These are phyloP conservation scores for Lantana camara DNA, from an alignment of 257 asterid genomes.

Conservation along the genomic window DNA sequence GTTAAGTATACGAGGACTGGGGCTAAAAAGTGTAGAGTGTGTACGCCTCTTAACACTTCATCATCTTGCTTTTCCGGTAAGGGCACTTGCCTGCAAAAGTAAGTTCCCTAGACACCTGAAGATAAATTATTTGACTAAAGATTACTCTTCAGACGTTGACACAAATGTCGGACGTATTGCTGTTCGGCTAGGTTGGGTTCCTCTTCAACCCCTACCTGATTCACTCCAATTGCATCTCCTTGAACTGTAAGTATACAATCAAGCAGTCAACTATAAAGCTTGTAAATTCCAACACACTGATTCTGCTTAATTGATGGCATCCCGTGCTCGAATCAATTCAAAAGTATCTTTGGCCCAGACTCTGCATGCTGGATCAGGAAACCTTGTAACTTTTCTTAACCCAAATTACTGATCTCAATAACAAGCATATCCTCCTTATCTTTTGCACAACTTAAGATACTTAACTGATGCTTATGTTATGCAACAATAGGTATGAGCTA, in stretches of 20 bases:
- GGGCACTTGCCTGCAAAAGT: slow-evolving; percentile 30
- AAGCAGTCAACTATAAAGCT: slow-evolving; percentile 15
- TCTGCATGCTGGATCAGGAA: slow-evolving; percentile 82
- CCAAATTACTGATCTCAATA: slow-evolving; percentile 18
- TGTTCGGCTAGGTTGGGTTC: slow-evolving; percentile 93
- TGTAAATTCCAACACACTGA: slow-evolving; percentile 21
- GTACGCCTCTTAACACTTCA: slow-evolving; percentile 81
- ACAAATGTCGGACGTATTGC: slow-evolving; percentile 90
- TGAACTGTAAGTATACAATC: slow-evolving; percentile 65
- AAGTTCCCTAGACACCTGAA: slow-evolving; percentile 11
- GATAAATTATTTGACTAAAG: slow-evolving; percentile 23
- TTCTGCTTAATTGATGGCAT: slow-evolving; percentile 47
- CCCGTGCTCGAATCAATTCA: slow-evolving; percentile 80
- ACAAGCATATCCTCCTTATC: slow-evolving; percentile 24
- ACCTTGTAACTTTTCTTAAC: slow-evolving; percentile 57
- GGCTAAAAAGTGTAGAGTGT: slow-evolving; percentile 84
- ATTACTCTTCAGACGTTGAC: slow-evolving; percentile 65
- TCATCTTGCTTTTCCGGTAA: slow-evolving; percentile 86
- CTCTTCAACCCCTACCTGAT: slow-evolving; percentile 91
- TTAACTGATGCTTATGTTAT: slow-evolving; percentile 37
- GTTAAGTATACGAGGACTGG: slow-evolving; percentile 72
- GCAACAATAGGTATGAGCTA: slow-evolving; percentile 72
- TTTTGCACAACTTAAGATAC: slow-evolving; percentile 21
- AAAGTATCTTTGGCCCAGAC: slow-evolving; percentile 88
- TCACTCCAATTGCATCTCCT: slow-evolving; percentile 83